Base-by-base conservation (phyloP, 108 stramenopile species). In the Aurantiochytrium sp. region DNA sequence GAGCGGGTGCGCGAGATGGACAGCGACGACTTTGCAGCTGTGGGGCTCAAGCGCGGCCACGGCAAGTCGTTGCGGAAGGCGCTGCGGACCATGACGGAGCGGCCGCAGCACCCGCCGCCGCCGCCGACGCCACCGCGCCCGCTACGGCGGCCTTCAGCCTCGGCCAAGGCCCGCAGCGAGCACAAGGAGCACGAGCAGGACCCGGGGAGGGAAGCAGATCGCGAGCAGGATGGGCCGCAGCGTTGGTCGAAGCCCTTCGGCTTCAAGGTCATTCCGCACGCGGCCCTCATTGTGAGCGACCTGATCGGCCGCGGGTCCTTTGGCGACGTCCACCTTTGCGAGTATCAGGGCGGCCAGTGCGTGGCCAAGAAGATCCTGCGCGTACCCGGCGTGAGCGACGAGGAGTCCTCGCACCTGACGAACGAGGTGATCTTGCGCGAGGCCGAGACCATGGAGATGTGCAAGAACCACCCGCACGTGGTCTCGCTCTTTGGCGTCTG, bases 231-330 rank as follows among this genome's bases (percentile, higher is more conserved):
- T 17, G 50, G 50, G 8, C 50, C 50, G 0, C 50, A 17, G 8
- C 50, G 50, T 17, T 52, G 50, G 50, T 52, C 50, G 50, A 8
- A 17, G 50, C 50, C 50, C 50, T 52, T 52, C 3, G 81, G 52
- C 39, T 69, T 88, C 4, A 81, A 88, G 52, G 69, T 54, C 34
- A 88, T 88, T 68, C 52, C 73, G 50, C 50, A 88, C 39, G 69
- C 81, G 30, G 88, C 88, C 21, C 37, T 88, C 3, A 37, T 55
- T 52, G 52, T 85, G 81, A 73, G 37, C 10, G 88, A 55, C 17
- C 39, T 81, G 0, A 81, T 81, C 2, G 73, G 73, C 6, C 42
- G 39, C 15, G 73, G 73, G 1, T 48, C 73, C 6, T 81, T 81
- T 3, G 73, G 73, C 17, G 73, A 81, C 12, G 73, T 81, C 10